These are phyloP conservation scores for Microglena sp. DNA, from an alignment of 139 green algal species.

Conservation along the genomic window DNA sequence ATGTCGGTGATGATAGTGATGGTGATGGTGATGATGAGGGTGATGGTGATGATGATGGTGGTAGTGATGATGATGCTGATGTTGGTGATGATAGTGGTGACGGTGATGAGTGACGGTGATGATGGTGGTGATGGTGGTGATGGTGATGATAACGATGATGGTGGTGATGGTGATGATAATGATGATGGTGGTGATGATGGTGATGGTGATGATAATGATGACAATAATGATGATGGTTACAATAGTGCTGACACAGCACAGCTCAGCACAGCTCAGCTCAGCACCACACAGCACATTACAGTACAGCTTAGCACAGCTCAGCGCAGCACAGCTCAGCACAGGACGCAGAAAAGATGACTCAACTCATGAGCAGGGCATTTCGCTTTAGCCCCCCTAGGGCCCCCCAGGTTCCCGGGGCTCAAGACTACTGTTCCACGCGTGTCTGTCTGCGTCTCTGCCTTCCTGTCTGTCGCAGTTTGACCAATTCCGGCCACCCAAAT, in stretches of 20 bases:
- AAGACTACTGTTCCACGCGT: background rate
- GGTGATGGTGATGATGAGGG: background rate
- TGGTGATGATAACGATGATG: background rate
- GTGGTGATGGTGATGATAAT: background rate
- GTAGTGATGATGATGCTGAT: background rate
- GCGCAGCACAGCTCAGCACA: background rate
- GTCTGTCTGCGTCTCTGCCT: background rate
- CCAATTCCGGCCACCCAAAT: too few relatives aligned
- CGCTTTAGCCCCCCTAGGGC: too few relatives aligned
- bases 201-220: background rate
- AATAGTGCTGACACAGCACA: too few relatives aligned
- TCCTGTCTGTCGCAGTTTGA: background rate
- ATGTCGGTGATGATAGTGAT: background rate
- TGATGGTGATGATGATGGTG: background rate
- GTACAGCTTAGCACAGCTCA: background rate
- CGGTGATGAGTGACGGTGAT: background rate
- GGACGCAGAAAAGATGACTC: too few relatives aligned
- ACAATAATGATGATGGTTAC: slow-evolving; percentile 1
- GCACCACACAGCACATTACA: background rate
- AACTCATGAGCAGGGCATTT: too few relatives aligned
- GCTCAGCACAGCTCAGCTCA: too few relatives aligned
- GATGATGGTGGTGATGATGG: background rate
- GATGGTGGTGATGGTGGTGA: too few relatives aligned
- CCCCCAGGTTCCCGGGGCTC: background rate
- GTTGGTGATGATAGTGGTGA: background rate